Base-by-base conservation (phyloP, 1,284 basidiomycete genomes). In the Puccinia coronata region DNA sequence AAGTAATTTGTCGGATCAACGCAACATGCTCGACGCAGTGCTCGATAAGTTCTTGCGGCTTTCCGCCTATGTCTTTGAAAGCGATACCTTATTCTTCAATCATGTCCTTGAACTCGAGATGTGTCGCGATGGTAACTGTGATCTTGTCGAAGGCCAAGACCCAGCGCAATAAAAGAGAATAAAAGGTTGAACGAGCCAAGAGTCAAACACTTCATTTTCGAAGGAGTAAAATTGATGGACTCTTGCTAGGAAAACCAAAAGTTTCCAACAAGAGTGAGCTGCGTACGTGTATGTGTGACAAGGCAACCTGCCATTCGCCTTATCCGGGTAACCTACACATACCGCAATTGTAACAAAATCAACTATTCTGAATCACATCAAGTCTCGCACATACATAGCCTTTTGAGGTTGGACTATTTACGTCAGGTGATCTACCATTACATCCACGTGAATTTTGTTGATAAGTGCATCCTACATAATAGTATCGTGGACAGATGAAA, bases 181-280 rank as follows among this genome's bases (percentile, higher is more conserved):
- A 85, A 84, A 70, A 85, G 84, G 28, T 84, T 84, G 20, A 84
- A 83, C 41, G 83, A 83, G 36, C 85, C 85, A 28, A 85, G 85
- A 28, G 84, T 85, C 47, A 85, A 82, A 41, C 72, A 81, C 2
- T 65, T 74, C 6, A 75, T 77, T 43, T 59, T 81, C n/a, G 74
- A 23, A 34, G 69, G 69, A 25, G 43, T 43, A 41, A 47, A 23
- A 67, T 3, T 23, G n/a, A n/a, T 59, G 57, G 28, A 8, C 51
- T 11, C 28, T 34, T 59, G 57, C 57, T 59, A 14, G 57, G 28
- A 1, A 16, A 28, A 31, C 9, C 57, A 14, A 59, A 34, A 59
- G 12, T 31, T 59, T 59, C 28, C 28, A 59, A 59, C 5, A 31
- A 18, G 28, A 59, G 57, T 34, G 57, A 31, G 57, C 28, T 59